Base-by-base conservation (phyloP, 2,329 filamentous ascomycete genomes). In the Akanthomyces uredinophilus region DNA sequence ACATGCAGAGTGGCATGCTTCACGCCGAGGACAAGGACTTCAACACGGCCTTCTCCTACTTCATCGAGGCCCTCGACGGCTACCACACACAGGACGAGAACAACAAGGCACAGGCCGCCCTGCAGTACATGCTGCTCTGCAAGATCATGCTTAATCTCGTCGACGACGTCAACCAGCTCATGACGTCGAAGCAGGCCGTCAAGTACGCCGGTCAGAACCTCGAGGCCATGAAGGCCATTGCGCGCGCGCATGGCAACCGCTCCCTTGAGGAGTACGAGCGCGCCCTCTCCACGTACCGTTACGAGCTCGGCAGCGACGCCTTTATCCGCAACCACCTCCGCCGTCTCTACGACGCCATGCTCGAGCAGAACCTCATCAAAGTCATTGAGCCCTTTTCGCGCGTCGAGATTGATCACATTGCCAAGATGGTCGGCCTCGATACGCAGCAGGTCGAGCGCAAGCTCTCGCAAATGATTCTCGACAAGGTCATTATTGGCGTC, bases 71-170 rank as follows among this genome's bases (percentile, higher is more conserved):
- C 2, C 87, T 99, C 66, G 95, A 99, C 74, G 95, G 95, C 64
- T 99, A 98, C 78, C 92, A 95, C 78, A 88, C 89, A 52, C 92
- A 96, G 75, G 95, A 99, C 68, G 92, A 96, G 73, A 81, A 87
- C 44, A 80, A 83, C 66, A 92, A 93, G 78, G 95, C 96, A n/a
- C 96, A 94, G n/a, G 91, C 94, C 14, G 92, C 95, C 13, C 82
- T 99, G 67, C 95, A 99, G 81, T 99, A 99, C 83, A 99, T 99
- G 95, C 86, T 99, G 60, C 87, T 99, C 41, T 98, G 95, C 87
- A 99, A 99, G 82, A 95, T 99, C 76, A 99, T 99, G 96, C 84
- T 99, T 69, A 99, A 99, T 79, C 83, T 96, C 46, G 92, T 87
- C 67, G 93, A 98, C 80, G 96, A 99, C 75, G 94, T 99, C 75